These are phyloP conservation scores for Podospora australis DNA, from an alignment of 495 filamentous ascomycete genomes.

Conservation along the genomic window DNA sequence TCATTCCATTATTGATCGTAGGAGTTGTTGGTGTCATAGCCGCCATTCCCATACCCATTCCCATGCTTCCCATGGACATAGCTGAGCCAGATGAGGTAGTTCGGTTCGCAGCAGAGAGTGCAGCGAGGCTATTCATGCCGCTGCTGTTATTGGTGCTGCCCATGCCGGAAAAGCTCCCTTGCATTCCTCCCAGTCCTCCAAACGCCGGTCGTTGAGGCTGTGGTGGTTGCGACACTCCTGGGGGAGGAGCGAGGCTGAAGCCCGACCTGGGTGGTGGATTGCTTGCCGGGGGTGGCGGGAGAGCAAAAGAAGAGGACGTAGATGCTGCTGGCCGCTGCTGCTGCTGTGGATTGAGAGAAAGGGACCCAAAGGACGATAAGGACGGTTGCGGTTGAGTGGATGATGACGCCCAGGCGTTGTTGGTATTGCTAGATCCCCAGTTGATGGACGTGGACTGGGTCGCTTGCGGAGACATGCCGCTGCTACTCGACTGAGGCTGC, in stretches of 20 bases:
- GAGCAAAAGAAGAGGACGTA: constrained; percentile 38
- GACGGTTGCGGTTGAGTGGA: constrained; percentile 16
- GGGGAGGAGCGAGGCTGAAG: constrained; percentile 39
- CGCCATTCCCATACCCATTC: constrained; percentile 14
- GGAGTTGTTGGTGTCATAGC: not conserved
- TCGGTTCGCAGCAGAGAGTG: not conserved
- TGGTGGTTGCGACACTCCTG: constrained; percentile 15
- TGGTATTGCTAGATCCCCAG: constrained; percentile 26
- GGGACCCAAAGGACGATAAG: constrained; percentile 21
- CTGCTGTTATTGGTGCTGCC: not conserved
- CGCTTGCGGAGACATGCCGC: constrained; percentile 3
- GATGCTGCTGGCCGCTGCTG: constrained; percentile 8
- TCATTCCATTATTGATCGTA: constrained; percentile 16
- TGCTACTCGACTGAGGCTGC: constrained; percentile 23
- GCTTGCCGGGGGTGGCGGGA: constrained; percentile 38
- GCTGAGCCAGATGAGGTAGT: not conserved
- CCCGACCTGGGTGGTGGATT: constrained; percentile 15
- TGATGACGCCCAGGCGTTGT: constrained; percentile 1
- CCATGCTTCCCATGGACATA: no score
- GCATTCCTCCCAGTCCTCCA: constrained; percentile 10
- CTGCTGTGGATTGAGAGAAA: constrained; percentile 28
- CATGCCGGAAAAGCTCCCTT: no score
- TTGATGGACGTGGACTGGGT: constrained; percentile 24
- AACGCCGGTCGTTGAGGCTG: constrained; percentile 3
- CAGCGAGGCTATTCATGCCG: constrained; percentile 6